These are phyloP conservation scores for Aspergillus sp. DNA, from an alignment of 2,329 filamentous ascomycete genomes.

Conservation along the genomic window DNA sequence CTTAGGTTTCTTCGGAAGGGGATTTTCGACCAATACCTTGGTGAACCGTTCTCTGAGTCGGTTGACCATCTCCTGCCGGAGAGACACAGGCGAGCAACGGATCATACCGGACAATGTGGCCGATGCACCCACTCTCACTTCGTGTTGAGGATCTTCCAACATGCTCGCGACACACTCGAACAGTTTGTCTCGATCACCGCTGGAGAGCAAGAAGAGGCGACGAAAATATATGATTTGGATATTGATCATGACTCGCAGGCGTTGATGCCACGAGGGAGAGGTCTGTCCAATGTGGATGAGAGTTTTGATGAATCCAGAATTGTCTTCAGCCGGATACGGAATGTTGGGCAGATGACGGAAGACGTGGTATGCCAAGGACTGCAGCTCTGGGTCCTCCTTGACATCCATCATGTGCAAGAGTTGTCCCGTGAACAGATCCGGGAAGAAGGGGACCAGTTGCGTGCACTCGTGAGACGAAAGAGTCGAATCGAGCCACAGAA, in stretches of 20 bases:
- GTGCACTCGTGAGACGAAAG: constrained; percentile 91
- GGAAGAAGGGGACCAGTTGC: constrained; percentile 87
- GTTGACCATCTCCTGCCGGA: constrained; percentile 76
- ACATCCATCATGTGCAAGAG: constrained; percentile 99
- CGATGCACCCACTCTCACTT: constrained; percentile 90
- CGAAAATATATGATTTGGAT: constrained; percentile 99
- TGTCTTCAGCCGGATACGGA: constrained; percentile 83
- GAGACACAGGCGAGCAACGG: constrained; percentile 79
- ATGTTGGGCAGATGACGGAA: constrained; percentile 96
- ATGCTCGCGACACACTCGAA: constrained; percentile 95
- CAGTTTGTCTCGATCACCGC: constrained; percentile 72
- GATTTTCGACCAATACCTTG: constrained; percentile 74
- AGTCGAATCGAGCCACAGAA: constrained; percentile 91
- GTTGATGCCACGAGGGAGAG: constrained; percentile 90
- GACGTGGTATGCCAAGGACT: constrained; percentile 91
- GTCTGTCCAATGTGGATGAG: constrained; percentile 85
- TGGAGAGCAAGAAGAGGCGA: constrained; percentile 81
- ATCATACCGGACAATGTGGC: constrained; percentile 97
- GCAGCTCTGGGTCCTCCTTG: constrained; percentile 95
- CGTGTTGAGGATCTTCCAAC: constrained; percentile 87
- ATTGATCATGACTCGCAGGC: constrained; percentile 90
- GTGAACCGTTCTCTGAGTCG: constrained; percentile 79
- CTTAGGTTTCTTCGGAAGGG: constrained; percentile 71
- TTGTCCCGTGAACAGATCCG: constrained; percentile 83
- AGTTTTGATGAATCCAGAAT: constrained; percentile 78